These are phyloP conservation scores for Lasiosphaeris hirsuta DNA, from an alignment of 495 filamentous ascomycete genomes.

Conservation along the genomic window DNA sequence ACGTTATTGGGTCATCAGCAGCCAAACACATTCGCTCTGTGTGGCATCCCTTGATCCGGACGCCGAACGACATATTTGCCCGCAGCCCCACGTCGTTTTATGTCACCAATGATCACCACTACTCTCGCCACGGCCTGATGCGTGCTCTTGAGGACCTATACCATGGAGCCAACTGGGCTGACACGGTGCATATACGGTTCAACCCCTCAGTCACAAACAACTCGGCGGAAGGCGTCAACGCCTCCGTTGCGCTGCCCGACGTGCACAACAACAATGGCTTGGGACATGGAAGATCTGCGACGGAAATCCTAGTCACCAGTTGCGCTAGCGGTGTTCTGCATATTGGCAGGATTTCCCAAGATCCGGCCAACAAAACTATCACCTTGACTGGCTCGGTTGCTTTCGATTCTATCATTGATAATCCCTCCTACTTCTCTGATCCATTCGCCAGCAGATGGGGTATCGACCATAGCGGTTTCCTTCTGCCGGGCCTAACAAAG, in stretches of 20 bases:
- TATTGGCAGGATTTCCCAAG: slow-evolving; percentile 28
- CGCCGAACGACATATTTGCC: slow-evolving; percentile 59
- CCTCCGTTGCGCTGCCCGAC: slow-evolving; percentile 38
- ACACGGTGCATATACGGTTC: slow-evolving; percentile 27
- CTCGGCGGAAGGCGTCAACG: slow-evolving; percentile 37
- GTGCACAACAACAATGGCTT: slow-evolving; percentile 57
- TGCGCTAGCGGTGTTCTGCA: slow-evolving; percentile 32
- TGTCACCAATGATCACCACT: slow-evolving; percentile 60
- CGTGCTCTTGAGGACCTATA: slow-evolving; percentile 43
- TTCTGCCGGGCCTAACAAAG: slow-evolving; percentile 49
- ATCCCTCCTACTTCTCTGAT: slow-evolving; percentile 53
- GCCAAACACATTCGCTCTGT: slow-evolving; percentile 42
- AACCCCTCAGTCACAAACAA: slow-evolving; percentile 15
- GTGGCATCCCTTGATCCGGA: slow-evolving; percentile 48
- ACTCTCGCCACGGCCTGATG: slow-evolving; percentile 43
- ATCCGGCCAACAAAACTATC: slow-evolving; percentile 38
- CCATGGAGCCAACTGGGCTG: slow-evolving; percentile 33
- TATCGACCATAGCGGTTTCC: slow-evolving; percentile 53
- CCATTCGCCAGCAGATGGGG: slow-evolving; percentile 49
- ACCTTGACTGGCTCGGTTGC: slow-evolving; percentile 40
- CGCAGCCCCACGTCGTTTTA: slow-evolving; percentile 48
- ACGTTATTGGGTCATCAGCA: slow-evolving; percentile 36
- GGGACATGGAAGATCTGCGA: slow-evolving; percentile 44
- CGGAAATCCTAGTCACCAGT: slow-evolving; percentile 49
- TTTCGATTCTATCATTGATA: slow-evolving; percentile 51